A percentile compares a stretch with the other conserved stretches of the same genome.
These are phyloP conservation scores for Hyphopichia pseudoburtonii DNA, from an alignment of 1,139 yeast species.

Conservation along the genomic window DNA sequence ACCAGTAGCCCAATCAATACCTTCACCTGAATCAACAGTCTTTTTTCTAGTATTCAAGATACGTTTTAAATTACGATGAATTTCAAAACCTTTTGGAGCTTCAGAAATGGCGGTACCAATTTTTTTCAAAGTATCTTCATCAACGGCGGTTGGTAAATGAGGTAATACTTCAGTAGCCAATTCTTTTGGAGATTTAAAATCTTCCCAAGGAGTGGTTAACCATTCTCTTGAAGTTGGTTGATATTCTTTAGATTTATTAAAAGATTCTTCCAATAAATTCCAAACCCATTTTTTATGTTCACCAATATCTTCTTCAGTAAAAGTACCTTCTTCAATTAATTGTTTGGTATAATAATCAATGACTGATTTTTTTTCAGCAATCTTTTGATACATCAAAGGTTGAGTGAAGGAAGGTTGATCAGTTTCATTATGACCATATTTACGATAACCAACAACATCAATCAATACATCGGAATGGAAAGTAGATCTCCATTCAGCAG, in stretches of 20 bases:
- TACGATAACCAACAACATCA: conserved; percentile 98
- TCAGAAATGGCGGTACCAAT: conserved; percentile 79
- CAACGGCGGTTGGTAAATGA: conserved; percentile 93
- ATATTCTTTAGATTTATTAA: conserved; percentile 83
- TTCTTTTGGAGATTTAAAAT: conserved; percentile 96
- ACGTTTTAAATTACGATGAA: conserved; percentile 96
- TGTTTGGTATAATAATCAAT: conserved; percentile 81
- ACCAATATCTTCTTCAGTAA: conserved; percentile 84
- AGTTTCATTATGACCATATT: conserved; percentile 98
- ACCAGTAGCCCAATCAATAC: conserved; percentile 99
- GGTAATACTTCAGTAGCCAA: conserved; percentile 94
- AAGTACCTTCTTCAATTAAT: conserved; percentile 81
- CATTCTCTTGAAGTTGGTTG: conserved; percentile 93
- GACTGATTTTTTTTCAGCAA: conserved; percentile 85
- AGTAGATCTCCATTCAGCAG: conserved; percentile 98
- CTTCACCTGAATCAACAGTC: conserved; percentile 84
- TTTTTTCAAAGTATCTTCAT: conserved; percentile 66
- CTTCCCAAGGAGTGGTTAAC: conserved; percentile 99
- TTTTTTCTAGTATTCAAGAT: conserved; percentile 85
- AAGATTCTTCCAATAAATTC: conserved; percentile 89
- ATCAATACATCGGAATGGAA: conserved; percentile 95
- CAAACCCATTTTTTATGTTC: conserved; percentile 99
- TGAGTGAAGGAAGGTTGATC: conserved; percentile 99
- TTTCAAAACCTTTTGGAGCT: conserved; percentile 85
- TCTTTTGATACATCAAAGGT: conserved; percentile 92